Conservation (phyloP, 2,329 filamentous ascomycete species). For the Dactylellina drechsleri region DNA sequence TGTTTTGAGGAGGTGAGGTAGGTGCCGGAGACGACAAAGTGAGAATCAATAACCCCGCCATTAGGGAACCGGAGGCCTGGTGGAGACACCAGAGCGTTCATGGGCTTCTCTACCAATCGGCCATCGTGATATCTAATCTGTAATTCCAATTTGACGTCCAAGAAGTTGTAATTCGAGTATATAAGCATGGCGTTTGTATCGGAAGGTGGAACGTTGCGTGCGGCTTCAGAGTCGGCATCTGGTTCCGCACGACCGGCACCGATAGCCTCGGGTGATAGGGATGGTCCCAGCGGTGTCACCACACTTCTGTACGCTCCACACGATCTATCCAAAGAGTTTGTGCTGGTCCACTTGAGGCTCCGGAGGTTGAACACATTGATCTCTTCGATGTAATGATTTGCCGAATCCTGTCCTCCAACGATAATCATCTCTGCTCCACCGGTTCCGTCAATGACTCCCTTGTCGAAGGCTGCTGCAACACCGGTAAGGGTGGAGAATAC, state of each 20-base stretch:
- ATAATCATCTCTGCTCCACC: slow-evolving; percentile 98
- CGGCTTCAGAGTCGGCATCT: slow-evolving; percentile 60
- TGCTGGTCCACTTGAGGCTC: slow-evolving; percentile 94
- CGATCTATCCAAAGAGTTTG: slow-evolving; percentile 84
- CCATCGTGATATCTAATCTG: slow-evolving; percentile 89
- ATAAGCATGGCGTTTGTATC: slow-evolving; percentile 77
- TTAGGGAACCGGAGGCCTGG: slow-evolving; percentile 95
- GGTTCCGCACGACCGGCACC: slow-evolving; percentile 62
- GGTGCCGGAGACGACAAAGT: slow-evolving; percentile 96
- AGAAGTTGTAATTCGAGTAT: slow-evolving; percentile 98
- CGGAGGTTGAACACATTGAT: slow-evolving; percentile 97
- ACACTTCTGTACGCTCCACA: slow-evolving; percentile 97
- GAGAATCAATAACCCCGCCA: slow-evolving; percentile 91
- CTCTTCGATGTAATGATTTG: slow-evolving; percentile 99
- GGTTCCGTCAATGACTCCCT: slow-evolving; percentile 86
- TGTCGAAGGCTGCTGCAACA: slow-evolving; percentile 72
- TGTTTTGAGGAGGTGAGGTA: slow-evolving; percentile 98
- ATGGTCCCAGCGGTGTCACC: slow-evolving; percentile 75
- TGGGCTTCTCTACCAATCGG: slow-evolving; percentile 82
- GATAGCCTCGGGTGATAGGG: slow-evolving; percentile 63
- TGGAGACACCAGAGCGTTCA: slow-evolving; percentile 86
- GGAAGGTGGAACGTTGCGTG: slow-evolving; percentile 23
- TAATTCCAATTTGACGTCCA: slow-evolving; percentile 94
- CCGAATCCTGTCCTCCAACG: slow-evolving; percentile 93
- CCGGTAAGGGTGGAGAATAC: slow-evolving; percentile 80